A percentile compares a stretch with the other conserved stretches of the same genome.
phyloP scores from a whole-genome alignment of 1,284 basidiomycete genomes.

The Phylloporus sp. region DNA sequence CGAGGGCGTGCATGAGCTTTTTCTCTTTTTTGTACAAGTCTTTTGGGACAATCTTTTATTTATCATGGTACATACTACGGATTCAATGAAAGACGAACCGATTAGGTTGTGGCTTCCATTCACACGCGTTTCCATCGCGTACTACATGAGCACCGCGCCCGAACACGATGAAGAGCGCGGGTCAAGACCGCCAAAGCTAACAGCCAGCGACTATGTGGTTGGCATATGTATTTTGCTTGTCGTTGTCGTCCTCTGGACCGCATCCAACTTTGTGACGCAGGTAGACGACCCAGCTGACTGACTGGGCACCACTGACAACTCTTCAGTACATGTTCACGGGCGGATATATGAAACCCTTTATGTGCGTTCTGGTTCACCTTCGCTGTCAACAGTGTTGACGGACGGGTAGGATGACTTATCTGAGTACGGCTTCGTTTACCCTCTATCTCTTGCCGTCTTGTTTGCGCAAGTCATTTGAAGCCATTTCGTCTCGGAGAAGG shows the following conservation, averaged over 20 bases:
- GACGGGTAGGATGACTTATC: conserved; percentile 76
- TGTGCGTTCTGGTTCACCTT: conserved; percentile 56
- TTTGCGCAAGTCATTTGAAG: conserved; percentile 48
- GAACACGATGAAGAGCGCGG: conserved; percentile 22
- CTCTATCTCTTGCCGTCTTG: conserved; percentile 85
- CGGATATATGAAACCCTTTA: conserved; percentile 83
- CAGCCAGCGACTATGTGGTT: conserved; percentile 65
- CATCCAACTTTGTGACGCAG: conserved; percentile 82
- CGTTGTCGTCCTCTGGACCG: conserved; percentile 88
- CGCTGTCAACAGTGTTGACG: conserved; percentile 11
- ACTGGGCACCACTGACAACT: conserved; percentile 15
- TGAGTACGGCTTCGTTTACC: conserved; percentile 89
- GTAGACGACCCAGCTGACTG: conserved; percentile 45
- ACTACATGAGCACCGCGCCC: conserved; percentile 30
- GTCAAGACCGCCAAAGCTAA: conserved; percentile 16
- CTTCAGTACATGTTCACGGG: conserved; percentile 67
- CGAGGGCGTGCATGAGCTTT: conserved; percentile 26
- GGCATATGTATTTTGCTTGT: conserved; percentile 78
- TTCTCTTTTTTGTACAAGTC: conserved; percentile 2
- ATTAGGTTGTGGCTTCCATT: background rate
- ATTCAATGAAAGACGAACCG: no score
- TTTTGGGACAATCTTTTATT: background rate
- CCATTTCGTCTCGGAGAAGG: conserved; percentile 26
- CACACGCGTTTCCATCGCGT: conserved; percentile 15
- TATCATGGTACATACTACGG: conserved; percentile 7